phyloP scores from a whole-genome alignment of 1,284 basidiomycete species.

The Puccinia coronata region DNA sequence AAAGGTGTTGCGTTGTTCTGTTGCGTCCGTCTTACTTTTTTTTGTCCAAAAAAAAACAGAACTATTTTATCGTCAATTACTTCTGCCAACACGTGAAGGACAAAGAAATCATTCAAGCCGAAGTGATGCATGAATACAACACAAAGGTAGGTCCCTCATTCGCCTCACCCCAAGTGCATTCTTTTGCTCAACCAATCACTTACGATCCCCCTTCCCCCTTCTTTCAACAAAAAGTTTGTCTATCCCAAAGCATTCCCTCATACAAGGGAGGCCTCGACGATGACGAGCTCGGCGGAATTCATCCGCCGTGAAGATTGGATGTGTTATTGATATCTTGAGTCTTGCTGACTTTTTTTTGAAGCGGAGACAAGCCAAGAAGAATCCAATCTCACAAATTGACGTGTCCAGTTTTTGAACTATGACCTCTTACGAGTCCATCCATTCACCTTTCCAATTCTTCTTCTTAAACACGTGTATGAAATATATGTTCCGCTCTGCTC shows the following conservation, averaged over 20 bases:
- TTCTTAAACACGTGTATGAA: too few relatives aligned
- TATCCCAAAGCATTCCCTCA: conserved; percentile 74
- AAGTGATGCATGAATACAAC: conserved; percentile 84
- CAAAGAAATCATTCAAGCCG: conserved; percentile 71
- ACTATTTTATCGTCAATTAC: conserved; percentile 64
- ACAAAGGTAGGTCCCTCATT: conserved; percentile 63
- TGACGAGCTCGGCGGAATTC: conserved; percentile 79
- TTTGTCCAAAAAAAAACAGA: too few relatives aligned
- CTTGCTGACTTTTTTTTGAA: not conserved
- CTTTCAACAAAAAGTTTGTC: conserved; percentile 68
- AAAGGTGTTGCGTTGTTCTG: too few relatives aligned
- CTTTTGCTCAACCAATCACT: too few relatives aligned
- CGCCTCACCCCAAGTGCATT: too few relatives aligned
- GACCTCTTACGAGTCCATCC: too few relatives aligned
- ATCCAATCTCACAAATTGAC: too few relatives aligned
- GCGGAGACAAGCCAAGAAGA: not conserved
- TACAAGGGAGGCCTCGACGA: conserved; percentile 73
- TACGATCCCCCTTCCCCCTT: conserved; percentile 23
- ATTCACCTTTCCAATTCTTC: too few relatives aligned
- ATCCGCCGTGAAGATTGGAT: conserved; percentile 59
- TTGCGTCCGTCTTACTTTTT: too few relatives aligned
- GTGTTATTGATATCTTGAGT: conserved; percentile 6
- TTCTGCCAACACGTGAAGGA: conserved; percentile 73
- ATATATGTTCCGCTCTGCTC: too few relatives aligned
- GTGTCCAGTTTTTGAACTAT: too few relatives aligned